A percentile compares a stretch with the other conserved stretches of the same genome.
Evolutionary conservation across 2,329 filamentous ascomycete species (phyloP).

Genomic region (Blastomyces gilchristii): DNA sequence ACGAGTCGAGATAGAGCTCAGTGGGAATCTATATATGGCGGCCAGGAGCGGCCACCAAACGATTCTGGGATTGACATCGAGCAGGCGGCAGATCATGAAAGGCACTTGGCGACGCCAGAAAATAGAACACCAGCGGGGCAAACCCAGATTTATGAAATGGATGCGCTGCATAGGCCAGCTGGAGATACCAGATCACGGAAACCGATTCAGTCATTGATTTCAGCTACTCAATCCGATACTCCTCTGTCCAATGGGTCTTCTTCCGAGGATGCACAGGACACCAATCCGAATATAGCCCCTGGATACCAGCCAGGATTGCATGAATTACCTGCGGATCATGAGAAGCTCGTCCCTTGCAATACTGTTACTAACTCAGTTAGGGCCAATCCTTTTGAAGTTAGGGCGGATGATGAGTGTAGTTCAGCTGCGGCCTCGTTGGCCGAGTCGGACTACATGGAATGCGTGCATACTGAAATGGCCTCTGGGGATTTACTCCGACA

Average conservation of each 20-base stretch:
- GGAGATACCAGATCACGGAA: not conserved
- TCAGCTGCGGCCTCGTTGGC: conserved; percentile 47
- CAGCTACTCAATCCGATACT: not conserved
- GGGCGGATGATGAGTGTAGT: not conserved
- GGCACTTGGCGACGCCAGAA: not conserved
- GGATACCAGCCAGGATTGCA: not conserved
- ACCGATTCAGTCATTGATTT: not conserved
- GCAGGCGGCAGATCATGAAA: not conserved
- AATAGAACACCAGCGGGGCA: not conserved
- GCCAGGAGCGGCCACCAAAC: conserved; percentile 42
- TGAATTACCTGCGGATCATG: not conserved
- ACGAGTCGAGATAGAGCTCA: conserved; percentile 38
- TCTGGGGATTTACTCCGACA: not conserved
- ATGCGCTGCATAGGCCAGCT: not conserved
- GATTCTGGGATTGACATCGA: conserved; percentile 25
- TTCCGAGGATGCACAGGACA: not conserved
- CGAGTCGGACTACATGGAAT: conserved; percentile 25
- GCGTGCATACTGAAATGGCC: not conserved
- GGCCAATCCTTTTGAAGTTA: not conserved
- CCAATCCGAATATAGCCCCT: not conserved
- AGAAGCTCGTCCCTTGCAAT: not conserved
- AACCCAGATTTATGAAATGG: not conserved
- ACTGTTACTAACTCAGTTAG: not conserved
- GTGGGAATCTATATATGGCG: conserved; percentile 70
- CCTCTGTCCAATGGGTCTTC: not conserved